These are phyloP conservation scores for Stephania cephalantha DNA, from an alignment of 164 flowering plant genomes.

Conservation along the genomic window DNA sequence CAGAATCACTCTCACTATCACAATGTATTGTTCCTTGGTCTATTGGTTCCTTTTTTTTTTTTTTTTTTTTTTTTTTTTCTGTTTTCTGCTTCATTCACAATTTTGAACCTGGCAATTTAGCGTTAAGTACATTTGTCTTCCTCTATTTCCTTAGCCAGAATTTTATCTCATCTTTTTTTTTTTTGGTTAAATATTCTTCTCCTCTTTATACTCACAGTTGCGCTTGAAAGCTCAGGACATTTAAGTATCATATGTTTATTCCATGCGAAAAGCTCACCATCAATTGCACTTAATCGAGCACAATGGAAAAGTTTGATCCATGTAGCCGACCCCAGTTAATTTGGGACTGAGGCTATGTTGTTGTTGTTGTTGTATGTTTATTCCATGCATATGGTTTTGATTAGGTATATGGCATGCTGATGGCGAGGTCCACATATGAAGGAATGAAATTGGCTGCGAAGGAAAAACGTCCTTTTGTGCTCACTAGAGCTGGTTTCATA, in stretches of 20 bases:
- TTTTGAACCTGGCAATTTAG: too few species aligned
- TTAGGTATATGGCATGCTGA: conserved; percentile 91
- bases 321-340: not conserved
- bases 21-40: conserved; percentile 45
- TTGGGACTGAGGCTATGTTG: not conserved
- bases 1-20: conserved; percentile 81
- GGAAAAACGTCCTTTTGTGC: conserved; percentile 86
- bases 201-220: not conserved
- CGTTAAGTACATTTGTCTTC: too few species aligned
- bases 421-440: conserved; percentile 93
- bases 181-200: not conserved
- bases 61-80: too few species aligned
- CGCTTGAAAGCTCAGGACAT: not conserved
- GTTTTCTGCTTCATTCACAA: too few species aligned
- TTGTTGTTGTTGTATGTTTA: too few species aligned
- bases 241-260: not conserved
- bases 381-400: too few species aligned
- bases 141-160: not conserved
- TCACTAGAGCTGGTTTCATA: conserved; percentile 86
- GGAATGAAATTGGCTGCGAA: conserved; percentile 74
- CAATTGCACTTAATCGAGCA: too few species aligned
- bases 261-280: too few species aligned
- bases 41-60: too few species aligned
- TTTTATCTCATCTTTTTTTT: not conserved
- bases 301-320: too few species aligned